phyloP scores from a whole-genome alignment of 257 asterid genomes.

The Solanum dulcamara region DNA sequence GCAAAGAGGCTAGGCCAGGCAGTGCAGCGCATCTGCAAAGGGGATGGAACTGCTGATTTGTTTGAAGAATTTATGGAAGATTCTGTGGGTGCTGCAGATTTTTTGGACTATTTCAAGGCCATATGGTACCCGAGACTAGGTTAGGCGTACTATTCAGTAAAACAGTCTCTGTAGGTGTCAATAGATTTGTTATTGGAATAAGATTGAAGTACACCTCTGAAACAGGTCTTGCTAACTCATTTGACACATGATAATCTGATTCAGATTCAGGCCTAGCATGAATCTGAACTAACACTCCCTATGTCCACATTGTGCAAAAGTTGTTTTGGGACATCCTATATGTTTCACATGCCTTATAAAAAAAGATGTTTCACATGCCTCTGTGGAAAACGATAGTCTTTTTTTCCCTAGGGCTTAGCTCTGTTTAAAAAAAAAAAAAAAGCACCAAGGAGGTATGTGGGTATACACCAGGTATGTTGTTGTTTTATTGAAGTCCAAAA shows the following conservation, averaged over 20 bases:
- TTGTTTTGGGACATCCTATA: no score
- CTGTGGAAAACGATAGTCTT: not conserved
- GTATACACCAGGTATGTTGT: not conserved
- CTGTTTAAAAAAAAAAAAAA: not conserved
- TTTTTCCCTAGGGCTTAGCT: not conserved
- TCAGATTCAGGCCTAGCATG: not conserved
- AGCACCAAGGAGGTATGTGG: not conserved
- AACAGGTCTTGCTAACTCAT: not conserved
- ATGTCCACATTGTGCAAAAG: not conserved
- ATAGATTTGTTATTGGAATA: not conserved
- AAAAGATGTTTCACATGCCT: not conserved
- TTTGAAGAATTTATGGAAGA: conserved; percentile 50
- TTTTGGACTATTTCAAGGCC: conserved; percentile 80
- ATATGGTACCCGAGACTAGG: conserved; percentile 80
- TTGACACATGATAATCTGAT: not conserved
- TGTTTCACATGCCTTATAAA: not conserved
- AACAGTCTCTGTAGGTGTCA: not conserved
- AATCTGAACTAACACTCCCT: not conserved
- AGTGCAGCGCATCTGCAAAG: conserved; percentile 44
- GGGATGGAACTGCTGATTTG: conserved; percentile 25
- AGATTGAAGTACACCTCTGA: not conserved
- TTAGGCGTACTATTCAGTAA: conserved; percentile 4
- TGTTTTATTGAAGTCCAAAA: not conserved
- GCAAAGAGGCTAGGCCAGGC: conserved; percentile 52
- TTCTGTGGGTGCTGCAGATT: conserved; percentile 50